phyloP scores from a whole-genome alignment of 2,329 filamentous ascomycete genomes.

The Fusarium sambucinum region DNA sequence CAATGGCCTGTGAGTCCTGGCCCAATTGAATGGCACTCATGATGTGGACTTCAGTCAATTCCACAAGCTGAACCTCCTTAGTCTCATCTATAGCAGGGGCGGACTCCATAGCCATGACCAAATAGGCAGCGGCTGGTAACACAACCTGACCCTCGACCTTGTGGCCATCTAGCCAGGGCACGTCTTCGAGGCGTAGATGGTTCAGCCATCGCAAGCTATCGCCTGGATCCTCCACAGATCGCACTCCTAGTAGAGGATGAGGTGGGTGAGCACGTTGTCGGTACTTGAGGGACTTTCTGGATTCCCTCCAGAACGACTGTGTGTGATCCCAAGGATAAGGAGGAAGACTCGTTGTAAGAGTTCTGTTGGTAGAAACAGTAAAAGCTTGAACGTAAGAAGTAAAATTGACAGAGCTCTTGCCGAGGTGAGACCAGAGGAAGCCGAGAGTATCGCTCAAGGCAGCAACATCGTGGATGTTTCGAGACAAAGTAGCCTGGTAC shows the following conservation, averaged over 20 bases:
- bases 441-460: constrained; percentile 31
- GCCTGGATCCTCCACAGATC: background rate
- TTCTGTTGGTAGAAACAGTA: background rate
- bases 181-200: constrained; percentile 41
- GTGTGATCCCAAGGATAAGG: constrained; percentile 19
- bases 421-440: constrained; percentile 31
- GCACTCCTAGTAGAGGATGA: background rate
- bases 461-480: constrained; percentile 35
- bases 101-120: constrained; percentile 54
- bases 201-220: constrained; percentile 46
- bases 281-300: background rate
- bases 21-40: constrained; percentile 10
- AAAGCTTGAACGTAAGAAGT: background rate
- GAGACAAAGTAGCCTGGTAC: constrained; percentile 24
- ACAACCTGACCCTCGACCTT: constrained; percentile 50
- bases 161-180: constrained; percentile 58
- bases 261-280: background rate
- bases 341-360: constrained; percentile 46
- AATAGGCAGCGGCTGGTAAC: constrained; percentile 56
- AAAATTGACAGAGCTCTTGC: background rate
- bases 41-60: constrained; percentile 6
- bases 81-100: constrained; percentile 9
- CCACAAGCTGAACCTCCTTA: background rate
- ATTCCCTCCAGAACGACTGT: constrained; percentile 13
- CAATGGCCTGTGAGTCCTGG: background rate